Base-by-base conservation (phyloP, 208 protist species). In the Trypanosoma scelopori region DNA sequence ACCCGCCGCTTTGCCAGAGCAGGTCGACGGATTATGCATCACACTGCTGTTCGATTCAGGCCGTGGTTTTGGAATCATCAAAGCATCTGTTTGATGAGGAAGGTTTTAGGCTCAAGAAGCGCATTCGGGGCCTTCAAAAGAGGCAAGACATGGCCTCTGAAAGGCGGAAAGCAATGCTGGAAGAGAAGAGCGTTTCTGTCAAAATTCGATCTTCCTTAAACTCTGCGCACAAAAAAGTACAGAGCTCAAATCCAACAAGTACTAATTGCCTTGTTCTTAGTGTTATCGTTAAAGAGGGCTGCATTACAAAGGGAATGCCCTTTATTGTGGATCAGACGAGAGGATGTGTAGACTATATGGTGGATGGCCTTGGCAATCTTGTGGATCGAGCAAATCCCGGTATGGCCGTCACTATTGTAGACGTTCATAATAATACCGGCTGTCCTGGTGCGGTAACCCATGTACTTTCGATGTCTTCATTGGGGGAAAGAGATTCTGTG, bases 81-180 rank as follows among this genome's bases (percentile, higher is more conserved):
- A 96, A 96, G 50, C 87, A 96, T 58, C 70, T 96, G 13, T 96
- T 93, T 76, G 81, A 96, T 71, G 90, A 93, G 62, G 90, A 96
- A 47, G 76, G 76, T 11, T 96, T 92, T 66, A 79, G 87, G n/a
- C 55, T 77, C 22, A 89, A 84, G 42, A 57, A 63, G 1, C 55
- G 30, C n/a, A 66, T 78, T 12, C 85, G 84, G 66, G 47, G 47
- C 9, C 62, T 93, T 32, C 87, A 92, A 64, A 61, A 66, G 11
- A 56, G 25, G 4, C 57, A 89, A 20, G 87, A 93, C 66, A 61
- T 30, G 1, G 56, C 61, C 32, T 42, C 39, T 32, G 55, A 66
- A 27, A 72, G 58, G 45, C 68, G 51, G 41, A 41, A 65, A 46
- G 57, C 15, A 12, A 53, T 43, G 11, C 81, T 85, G 45, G 76